Evolutionary conservation across 371 early-diverging fungal genomes (phyloP).

Genomic region (Mucor mucedo): DNA sequence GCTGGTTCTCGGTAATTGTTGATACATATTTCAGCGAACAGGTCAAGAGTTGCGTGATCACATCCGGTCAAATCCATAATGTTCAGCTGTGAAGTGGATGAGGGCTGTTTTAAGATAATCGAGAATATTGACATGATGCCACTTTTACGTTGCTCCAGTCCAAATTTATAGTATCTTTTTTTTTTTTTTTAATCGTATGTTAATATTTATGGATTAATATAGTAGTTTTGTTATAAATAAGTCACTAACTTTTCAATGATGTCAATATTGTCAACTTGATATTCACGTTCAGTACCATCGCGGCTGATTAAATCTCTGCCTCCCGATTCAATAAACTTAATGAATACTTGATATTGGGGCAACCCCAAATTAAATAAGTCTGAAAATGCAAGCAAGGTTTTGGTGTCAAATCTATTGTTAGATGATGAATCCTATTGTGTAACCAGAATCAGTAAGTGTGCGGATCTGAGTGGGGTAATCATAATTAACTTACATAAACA

Average conservation of each 20-base stretch:
- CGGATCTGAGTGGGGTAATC: background rate
- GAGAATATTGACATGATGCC: slow-evolving; percentile 7
- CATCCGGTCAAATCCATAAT: slow-evolving; percentile 9
- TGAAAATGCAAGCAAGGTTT: background rate
- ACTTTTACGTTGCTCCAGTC: slow-evolving; percentile 3
- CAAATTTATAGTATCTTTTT: slow-evolving; percentile 10
- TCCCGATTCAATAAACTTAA: slow-evolving; percentile 8
- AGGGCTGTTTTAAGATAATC: slow-evolving; percentile 1
- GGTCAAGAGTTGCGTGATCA: background rate
- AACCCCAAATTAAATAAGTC: slow-evolving; percentile 1
- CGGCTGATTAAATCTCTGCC: slow-evolving; percentile 4
- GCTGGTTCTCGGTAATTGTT: background rate
- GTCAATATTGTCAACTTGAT: slow-evolving; percentile 4
- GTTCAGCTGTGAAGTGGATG: slow-evolving; percentile 1
- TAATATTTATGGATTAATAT: too few relatives aligned
- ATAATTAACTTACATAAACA: slow-evolving; percentile 18
- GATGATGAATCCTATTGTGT: slow-evolving; percentile 11
- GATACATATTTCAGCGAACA: background rate
- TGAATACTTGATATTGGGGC: background rate
- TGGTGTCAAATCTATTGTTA: slow-evolving; percentile 11
- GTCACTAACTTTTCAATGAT: slow-evolving; percentile 2
- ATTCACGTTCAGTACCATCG: slow-evolving; percentile 4
- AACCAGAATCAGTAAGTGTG: background rate
- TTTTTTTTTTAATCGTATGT: background rate
- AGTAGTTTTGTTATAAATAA: background rate